Evolutionary conservation across 164 flowering plant species (phyloP).

Genomic region (Dillenia suffruticosa): DNA sequence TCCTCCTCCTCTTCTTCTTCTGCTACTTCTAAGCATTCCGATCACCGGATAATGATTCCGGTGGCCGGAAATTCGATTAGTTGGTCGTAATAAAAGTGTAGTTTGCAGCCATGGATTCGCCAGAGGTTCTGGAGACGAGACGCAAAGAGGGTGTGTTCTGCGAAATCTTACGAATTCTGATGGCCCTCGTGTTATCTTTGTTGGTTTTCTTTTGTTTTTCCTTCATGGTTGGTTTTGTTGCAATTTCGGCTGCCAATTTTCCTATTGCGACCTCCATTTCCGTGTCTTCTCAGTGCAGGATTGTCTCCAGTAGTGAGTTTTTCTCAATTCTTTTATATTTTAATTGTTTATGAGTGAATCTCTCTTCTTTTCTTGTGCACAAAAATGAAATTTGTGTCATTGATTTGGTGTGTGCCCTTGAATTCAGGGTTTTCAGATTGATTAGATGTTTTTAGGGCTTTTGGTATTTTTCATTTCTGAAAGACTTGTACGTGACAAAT

Average conservation of each 20-base stretch:
- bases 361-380: too few relatives aligned
- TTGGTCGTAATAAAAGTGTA: not conserved
- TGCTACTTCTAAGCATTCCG: conserved; percentile 1
- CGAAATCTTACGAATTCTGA: not conserved
- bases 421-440: too few relatives aligned
- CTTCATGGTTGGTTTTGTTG: conserved; percentile 27
- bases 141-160: not conserved
- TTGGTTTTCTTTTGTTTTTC: conserved; percentile 27
- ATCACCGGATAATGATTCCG: conserved; percentile 11
- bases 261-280: conserved; percentile 37
- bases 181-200: conserved; percentile 29
- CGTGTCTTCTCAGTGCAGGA: conserved; percentile 61
- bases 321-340: not conserved
- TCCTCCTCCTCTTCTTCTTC: too few relatives aligned
- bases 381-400: too few relatives aligned
- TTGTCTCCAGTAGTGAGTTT: conserved; percentile 74
- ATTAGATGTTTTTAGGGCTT: too few relatives aligned
- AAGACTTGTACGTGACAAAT: too few relatives aligned
- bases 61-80: not conserved
- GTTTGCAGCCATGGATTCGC: conserved; percentile 10
- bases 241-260: conserved; percentile 25
- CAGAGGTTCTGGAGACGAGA: conserved; percentile 1
- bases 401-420: too few relatives aligned
- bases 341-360: not conserved
- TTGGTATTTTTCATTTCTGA: too few relatives aligned